Base-by-base conservation (phyloP, 805 yeast genomes). In the Torulaspora gathmanii region DNA sequence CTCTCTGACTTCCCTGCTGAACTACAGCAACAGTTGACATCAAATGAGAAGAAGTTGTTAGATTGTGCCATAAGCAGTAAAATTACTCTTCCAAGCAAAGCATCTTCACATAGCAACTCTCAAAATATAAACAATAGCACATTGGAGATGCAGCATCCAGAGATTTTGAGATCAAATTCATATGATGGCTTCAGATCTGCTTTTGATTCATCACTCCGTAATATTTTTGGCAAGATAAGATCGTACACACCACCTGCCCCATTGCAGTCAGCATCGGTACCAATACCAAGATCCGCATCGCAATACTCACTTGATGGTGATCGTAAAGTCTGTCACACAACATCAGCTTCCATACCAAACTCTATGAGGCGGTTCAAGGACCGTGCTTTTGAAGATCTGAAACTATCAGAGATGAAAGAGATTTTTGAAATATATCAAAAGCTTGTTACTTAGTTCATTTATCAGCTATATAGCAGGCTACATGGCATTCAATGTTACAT, bases 341-440 rank as follows among this genome's bases (percentile, higher is more conserved):
- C 44, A n/a, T 40, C 10, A 33, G 47, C 17, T 37, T 40, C 15
- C 23, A n/a, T 4, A 12, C 54, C 56, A 3, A 45, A 45, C 3
- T 51, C 53, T 7, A 58, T 58, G 58, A 59, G 47, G 29, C 48
- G 44, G 30, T 59, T 43, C 37, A 57, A 55, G 37, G 54, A 54
- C 40, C 42, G 40, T 2, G 47, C 52, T 9, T 64, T 64, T 46
- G 67, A 64, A n/a, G 66, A 61, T 36, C 36, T 64, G 40, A 63
- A 45, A 19, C 39, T 64, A 7, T 17, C 45, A 16, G 66, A 64
- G 34, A 33, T 64, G 37, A 54, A 48, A 37, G 59, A 56, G 31
- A 37, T 64, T 5, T 64, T 61, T 47, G 62, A 58, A n/a, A 57
- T 57, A 17, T 64, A 63, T 42, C 59, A 60, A 43, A 57, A 48